Base-by-base conservation (phyloP, 2,329 filamentous ascomycete genomes). In the Aureobasidium mangrovei region DNA sequence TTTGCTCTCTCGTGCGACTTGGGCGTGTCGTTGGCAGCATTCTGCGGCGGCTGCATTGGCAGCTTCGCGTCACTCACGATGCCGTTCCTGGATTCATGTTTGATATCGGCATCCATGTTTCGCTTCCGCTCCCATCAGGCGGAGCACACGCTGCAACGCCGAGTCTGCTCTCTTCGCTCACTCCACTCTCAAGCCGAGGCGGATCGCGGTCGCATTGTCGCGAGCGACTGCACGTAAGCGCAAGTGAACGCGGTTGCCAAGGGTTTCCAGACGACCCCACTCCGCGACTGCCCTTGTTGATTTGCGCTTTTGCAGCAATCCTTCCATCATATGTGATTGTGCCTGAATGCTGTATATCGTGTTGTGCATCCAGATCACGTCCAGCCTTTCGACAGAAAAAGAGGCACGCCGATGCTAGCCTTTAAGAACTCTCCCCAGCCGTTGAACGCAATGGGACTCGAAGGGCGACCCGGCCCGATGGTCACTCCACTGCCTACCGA, bases 401-500 rank as follows among this genome's bases (percentile, higher is more conserved):
- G 18, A 18, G 18, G 18, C 28, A 33, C 9, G n/a, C 18, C 9
- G 24, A 10, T 46, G 43, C 43, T 27, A 39, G 2, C 18, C 5
- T 18, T n/a, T 18, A n/a, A 39, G 36, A 6, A 18, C 18, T 18
- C 18, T 18, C 18, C 18, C 18, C 18, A 18, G 18, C 18, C 18
- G 18, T 18, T 18, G 18, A 18, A 18, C 1, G 18, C 18, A 18
- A 18, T 18, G 18, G 33, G 31, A 38, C 45, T 48, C 33, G 33
- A 48, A 48, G 45, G 33, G 31, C 45, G 26, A 38, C 45, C 18
- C 45, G 45, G 45, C 45, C 45, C 45, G 45, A 48, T 29, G 12
- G 29, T 51, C 47, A 51, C 47, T 51, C 47, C 47, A 51, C 47
- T 27, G 10, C 38, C 4, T n/a, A 51, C 38, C 47, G 47, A 40